Percentiles rank a stretch among this genome's conserved stretches.
phyloP scores from a whole-genome alignment of 768 basidiomycete species.

The Pleurotus cornucopiae region DNA sequence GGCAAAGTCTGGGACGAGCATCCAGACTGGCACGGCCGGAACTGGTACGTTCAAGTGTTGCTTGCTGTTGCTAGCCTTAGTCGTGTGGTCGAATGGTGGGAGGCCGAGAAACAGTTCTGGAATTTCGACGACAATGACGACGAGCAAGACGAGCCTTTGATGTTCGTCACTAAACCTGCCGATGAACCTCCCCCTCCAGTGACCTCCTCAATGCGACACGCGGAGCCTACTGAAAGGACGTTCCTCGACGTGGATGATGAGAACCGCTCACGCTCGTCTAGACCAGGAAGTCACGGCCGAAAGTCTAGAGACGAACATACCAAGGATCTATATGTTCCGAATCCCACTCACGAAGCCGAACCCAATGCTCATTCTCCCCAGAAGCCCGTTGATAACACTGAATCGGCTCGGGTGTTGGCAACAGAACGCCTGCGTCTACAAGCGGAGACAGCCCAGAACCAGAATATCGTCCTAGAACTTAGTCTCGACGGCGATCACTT shows the following conservation, averaged over 20 bases:
- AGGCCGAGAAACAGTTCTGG: constrained; percentile 99
- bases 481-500: constrained; percentile 92
- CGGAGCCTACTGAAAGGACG: constrained; percentile 40
- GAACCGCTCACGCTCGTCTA: constrained; percentile 41
- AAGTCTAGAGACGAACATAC: constrained; percentile 56
- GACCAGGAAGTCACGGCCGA: constrained; percentile 46
- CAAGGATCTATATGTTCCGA: constrained; percentile 39
- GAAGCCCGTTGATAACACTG: constrained; percentile 53
- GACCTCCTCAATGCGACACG: constrained; percentile 31
- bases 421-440: constrained; percentile 85
- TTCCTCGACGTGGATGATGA: constrained; percentile 53
- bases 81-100: constrained; percentile 99
- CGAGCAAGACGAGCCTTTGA: constrained; percentile 85
- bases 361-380: constrained; percentile 29
- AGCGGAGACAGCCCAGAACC: constrained; percentile 92
- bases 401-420: constrained; percentile 80
- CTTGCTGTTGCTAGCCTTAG: constrained; percentile 94
- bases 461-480: constrained; percentile 94
- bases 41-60: constrained; percentile 97
- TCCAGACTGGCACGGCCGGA: constrained; percentile 95
- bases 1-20: constrained; percentile 97
- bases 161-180: constrained; percentile 89
- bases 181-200: constrained; percentile 44
- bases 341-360: constrained; percentile 28
- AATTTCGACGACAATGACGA: constrained; percentile 93